Evolutionary conservation across 441 rosid genomes (phyloP), one percentile per base, ranked within the genome.

Genomic region (Viola pubescens): DNA sequence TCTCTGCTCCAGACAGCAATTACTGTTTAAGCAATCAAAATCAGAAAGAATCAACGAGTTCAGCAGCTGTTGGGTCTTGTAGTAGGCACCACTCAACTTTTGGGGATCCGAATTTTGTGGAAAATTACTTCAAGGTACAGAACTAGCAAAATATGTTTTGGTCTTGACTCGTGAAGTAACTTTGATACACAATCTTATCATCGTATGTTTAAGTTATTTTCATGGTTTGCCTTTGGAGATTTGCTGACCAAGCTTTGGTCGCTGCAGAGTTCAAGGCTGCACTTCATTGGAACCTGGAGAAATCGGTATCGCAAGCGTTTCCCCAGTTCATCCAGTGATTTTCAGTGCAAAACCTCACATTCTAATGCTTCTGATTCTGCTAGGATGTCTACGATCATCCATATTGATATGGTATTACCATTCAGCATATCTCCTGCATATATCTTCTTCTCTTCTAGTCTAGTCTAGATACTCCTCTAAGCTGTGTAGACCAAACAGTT

Each of bases 201-300:
- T 26, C 34, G 34, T 26, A 26, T 26, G 34, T 26, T 56, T 42
- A 56, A 43, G 37, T 12, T 56, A 16, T 4, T 56, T n/a, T 38
- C 38, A 6, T 10, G 57, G 42, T 57, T 44, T 8, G 0, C 26
- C 4, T 49, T 40, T 38, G 52, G 48, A 48, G 14, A 41, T 58
- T 42, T 41, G 59, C 57, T 67, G 59, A 56, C 50, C 7, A n/a
- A 45, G 57, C 57, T 63, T 63, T 65, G 61, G 61, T 48, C 56
- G 73, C 59, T 82, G 70, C 81, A 91, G 98, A 79, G 75, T 82
- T 92, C 98, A 65, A 85, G 98, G 82, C 76, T 92, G 79, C 98
- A 92, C 79, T 92, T 92, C 77, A 89, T 92, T 11, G 98, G 98
- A 63, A 89, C 97, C 26, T 92, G 96, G 98, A 89, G 94, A 80